Evolutionary conservation across 495 filamentous ascomycete species (phyloP), one percentile per base, ranked within the genome.

Genomic region (Neurospora pannonica): DNA sequence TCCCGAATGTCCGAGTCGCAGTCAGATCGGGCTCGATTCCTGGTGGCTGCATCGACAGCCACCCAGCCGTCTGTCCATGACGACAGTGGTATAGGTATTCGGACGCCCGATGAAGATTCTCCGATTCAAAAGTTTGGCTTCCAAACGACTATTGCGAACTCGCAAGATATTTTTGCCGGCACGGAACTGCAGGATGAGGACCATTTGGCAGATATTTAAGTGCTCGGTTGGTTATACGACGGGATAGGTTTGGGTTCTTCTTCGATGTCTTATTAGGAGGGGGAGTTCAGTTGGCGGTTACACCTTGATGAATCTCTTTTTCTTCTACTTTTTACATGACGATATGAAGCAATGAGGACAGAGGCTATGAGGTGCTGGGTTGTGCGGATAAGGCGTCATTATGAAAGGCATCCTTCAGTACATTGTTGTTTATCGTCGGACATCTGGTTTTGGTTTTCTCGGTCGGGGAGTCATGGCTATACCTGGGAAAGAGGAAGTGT

Each of bases 11-110:
- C 81, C 5, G 80, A 83, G 75, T 73, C 80, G 48, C 80, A 86
- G 72, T 82, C 84, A 19, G 82, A 85, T 38, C 80, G 82, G 9
- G 84, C 83, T 4, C 83, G 83, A 36, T 86, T 85, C 71, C 82
- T 84, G 5, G 78, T 82, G 40, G 77, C 77, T 38, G 54, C 79
- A 5, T 77, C 81, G 21, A 76, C 77, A 13, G 77, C 77, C 28
- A 79, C 71, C 31, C 80, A 81, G 62, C 78, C 82, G 34, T 60
- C 77, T 8, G 83, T 81, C 74, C 89, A 87, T 72, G 91, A 93
- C 75, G 91, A 93, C 79, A 92, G 90, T 75, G 91, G 90, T 15
- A 92, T 93, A 73, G 89, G 89, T 4, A 90, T 93, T 78, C 77
- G 85, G 73, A 87, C 89, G 10, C 87, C 88, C 5, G 89, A 91